These are phyloP conservation scores for Domatiomyces globalis DNA, from an alignment of 2,329 filamentous ascomycete species.

Conservation along the genomic window DNA sequence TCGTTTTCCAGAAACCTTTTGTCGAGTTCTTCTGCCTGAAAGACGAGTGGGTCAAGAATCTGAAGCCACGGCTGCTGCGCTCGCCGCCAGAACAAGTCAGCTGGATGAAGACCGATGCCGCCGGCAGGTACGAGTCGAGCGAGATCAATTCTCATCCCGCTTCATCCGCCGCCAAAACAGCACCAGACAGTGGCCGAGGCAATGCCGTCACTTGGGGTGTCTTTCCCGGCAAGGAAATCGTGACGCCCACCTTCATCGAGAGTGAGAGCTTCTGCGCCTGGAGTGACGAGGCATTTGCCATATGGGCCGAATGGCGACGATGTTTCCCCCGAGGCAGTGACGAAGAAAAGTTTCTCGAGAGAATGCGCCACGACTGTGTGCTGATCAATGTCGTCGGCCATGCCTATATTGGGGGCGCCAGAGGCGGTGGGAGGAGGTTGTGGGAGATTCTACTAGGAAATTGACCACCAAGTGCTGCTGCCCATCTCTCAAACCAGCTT, in stretches of 20 bases:
- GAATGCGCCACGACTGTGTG: slow-evolving; percentile 58
- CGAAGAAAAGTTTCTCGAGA: slow-evolving; percentile 57
- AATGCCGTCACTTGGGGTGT: slow-evolving; percentile 97
- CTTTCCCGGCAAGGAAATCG: slow-evolving; percentile 89
- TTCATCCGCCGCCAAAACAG: slow-evolving; percentile 23
- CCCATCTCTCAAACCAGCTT: too few relatives aligned
- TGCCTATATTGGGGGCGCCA: slow-evolving; percentile 28
- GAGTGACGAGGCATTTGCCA: slow-evolving; percentile 89
- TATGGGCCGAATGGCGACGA: slow-evolving; percentile 86
- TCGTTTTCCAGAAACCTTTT: slow-evolving; percentile 96
- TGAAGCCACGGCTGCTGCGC: slow-evolving; percentile 49
- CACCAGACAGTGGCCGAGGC: slow-evolving; percentile 41
- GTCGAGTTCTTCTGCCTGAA: slow-evolving; percentile 85
- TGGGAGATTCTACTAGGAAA: slow-evolving; percentile 13
- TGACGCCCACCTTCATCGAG: slow-evolving; percentile 93
- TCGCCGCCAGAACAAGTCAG: slow-evolving; percentile 54
- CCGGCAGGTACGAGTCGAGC: slow-evolving; percentile 55
- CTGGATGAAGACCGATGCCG: slow-evolving; percentile 73
- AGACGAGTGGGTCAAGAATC: slow-evolving; percentile 49
- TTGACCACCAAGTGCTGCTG: not conserved
- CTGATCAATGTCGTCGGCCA: slow-evolving; percentile 57
- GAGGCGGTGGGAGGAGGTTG: slow-evolving; percentile 19
- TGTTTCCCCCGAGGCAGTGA: slow-evolving; percentile 65
- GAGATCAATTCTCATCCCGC: not conserved
- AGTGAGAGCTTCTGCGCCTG: slow-evolving; percentile 87